Conservation (phyloP, 805 yeast species). For the Metschnikowia reukaufii region DNA sequence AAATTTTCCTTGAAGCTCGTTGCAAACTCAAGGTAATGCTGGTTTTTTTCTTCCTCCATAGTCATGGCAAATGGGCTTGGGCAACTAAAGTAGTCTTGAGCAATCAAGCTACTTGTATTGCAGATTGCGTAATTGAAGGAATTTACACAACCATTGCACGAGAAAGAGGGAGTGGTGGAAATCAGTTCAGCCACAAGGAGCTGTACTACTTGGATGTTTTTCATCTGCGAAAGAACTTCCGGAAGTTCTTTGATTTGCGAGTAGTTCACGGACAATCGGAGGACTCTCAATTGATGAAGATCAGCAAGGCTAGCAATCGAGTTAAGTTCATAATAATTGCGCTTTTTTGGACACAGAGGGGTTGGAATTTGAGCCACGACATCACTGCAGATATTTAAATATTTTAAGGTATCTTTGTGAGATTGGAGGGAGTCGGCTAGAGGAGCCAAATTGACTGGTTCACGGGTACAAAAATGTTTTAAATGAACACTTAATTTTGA, state of each 20-base stretch:
- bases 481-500: conserved; percentile 13
- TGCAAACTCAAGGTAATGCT: conserved; percentile 12
- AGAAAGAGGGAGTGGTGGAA: neutral
- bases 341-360: conserved; percentile 12
- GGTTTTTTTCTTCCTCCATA: conserved; percentile 9
- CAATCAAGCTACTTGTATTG: conserved; percentile 14
- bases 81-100: conserved; percentile 17
- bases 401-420: conserved; percentile 12
- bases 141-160: conserved; percentile 13
- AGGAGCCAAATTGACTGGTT: conserved; percentile 13
- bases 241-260: conserved; percentile 12
- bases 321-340: conserved; percentile 7
- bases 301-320: conserved; percentile 11
- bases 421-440: conserved; percentile 12
- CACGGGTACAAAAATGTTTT: conserved; percentile 9
- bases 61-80: conserved; percentile 12
- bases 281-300: conserved; percentile 6
- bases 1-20: conserved; percentile 1
- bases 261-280: conserved; percentile 14
- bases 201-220: conserved; percentile 9
- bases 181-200: conserved; percentile 16
- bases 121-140: conserved; percentile 10
- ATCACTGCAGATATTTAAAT: conserved; percentile 16
- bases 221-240: neutral
- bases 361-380: conserved; percentile 7